Base-by-base conservation (phyloP, 169 alveolate genomes). In the Cryptosporidium viatorum region DNA sequence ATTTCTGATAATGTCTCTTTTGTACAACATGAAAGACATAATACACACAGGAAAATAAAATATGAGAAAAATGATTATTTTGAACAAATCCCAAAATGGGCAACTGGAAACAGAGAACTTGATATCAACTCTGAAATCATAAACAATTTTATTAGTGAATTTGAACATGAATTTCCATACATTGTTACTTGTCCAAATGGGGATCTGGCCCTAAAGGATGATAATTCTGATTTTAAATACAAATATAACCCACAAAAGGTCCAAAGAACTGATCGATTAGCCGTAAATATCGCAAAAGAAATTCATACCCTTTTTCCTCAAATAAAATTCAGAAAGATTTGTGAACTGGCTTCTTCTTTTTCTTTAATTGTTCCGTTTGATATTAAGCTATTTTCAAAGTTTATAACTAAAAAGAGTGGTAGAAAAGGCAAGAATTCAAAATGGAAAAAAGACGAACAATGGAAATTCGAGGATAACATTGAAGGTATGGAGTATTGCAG, bases 121-220 rank as follows among this genome's bases (percentile, higher is more conserved):
- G 55, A 65, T 65, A 23, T 48, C 14, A 26, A 80, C 51, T 62
- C 80, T 26, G 80, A 80, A 65, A 80, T 62, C 35, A 9, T 80
- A 9, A 39, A 3, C 6, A 80, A 39, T 9, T 50, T 48, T 65
- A 18, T 80, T 23, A 29, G 12, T 48, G 89, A 80, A 62, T 65
- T 80, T 48, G 89, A 80, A 39, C 39, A 80, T 62, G 75, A 80
- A 26, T 80, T 80, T 33, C 89, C 89, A 12, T 80, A 80, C 50
- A 62, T 29, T n/a, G 23, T 80, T 43, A 80, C 80, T 21, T 80
- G 89, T 55, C 89, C 89, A 26, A 41, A 80, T 60, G 89, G 89
- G 12, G 75, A 62, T 8, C 75, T 80, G 7, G 67, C 52, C 21
- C 16, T 62, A 65, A 59, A 65, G 26, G 37, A 80, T 26, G 45